phyloP scores from a whole-genome alignment of 2,329 filamentous ascomycete genomes.

The Calonectria henricotiae region DNA sequence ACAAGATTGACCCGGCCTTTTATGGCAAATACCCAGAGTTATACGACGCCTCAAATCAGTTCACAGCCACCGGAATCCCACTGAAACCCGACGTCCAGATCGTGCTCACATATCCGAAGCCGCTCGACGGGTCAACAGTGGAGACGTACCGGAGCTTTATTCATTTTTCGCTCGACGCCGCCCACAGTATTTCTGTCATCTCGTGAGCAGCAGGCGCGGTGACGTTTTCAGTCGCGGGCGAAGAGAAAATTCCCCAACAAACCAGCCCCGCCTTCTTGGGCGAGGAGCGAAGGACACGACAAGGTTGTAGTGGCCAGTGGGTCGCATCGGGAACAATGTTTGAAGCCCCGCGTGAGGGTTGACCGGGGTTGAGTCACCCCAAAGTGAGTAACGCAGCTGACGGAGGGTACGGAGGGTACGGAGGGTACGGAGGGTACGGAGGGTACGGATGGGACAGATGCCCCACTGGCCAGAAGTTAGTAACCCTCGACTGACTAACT shows the following conservation, averaged over 20 bases:
- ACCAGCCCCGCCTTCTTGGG: slow-evolving; percentile 8
- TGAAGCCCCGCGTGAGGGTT: slow-evolving; percentile 19
- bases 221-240: not conserved
- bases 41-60: slow-evolving; percentile 49
- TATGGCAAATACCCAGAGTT: slow-evolving; percentile 56
- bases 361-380: slow-evolving; percentile 24
- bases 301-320: slow-evolving; percentile 13
- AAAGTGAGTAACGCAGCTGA: slow-evolving; percentile 31
- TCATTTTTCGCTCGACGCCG: slow-evolving; percentile 54
- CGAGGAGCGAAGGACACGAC: slow-evolving; percentile 2
- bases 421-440: not conserved
- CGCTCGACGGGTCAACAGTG: slow-evolving; percentile 51
- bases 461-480: slow-evolving; percentile 38
- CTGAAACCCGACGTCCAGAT: slow-evolving; percentile 52
- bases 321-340: slow-evolving; percentile 3
- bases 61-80: slow-evolving; percentile 53
- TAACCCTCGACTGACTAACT: slow-evolving; percentile 49
- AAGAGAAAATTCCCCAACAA: slow-evolving; percentile 10
- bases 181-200: slow-evolving; percentile 41
- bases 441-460: not conserved
- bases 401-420: slow-evolving; percentile 1
- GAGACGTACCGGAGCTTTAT: slow-evolving; percentile 57
- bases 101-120: slow-evolving; percentile 54
- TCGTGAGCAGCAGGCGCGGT: not conserved
- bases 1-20: slow-evolving; percentile 57